Conservation (phyloP, 768 basidiomycete genomes). For the Termitomyces sp. region DNA sequence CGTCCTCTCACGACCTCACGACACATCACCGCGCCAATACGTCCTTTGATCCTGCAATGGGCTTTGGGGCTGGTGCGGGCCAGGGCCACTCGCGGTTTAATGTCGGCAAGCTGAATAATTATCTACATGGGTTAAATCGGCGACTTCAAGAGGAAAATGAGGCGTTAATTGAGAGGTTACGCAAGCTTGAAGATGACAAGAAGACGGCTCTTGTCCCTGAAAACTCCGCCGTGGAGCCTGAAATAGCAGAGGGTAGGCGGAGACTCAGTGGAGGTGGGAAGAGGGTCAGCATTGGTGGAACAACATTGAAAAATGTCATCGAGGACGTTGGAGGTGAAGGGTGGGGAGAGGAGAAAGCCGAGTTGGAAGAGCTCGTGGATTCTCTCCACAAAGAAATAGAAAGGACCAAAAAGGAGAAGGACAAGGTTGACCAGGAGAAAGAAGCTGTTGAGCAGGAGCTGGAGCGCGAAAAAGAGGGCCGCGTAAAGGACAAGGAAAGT, state of each 20-base stretch:
- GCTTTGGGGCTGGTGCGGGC: constrained; percentile 58
- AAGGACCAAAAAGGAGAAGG: constrained; percentile 39
- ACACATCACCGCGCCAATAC: constrained; percentile 77
- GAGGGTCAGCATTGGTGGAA: constrained; percentile 48
- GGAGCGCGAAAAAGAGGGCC: constrained; percentile 48
- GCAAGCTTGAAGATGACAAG: constrained; percentile 47
- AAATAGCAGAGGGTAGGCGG: constrained; percentile 19
- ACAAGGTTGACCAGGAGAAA: constrained; percentile 38
- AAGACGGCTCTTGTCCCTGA: constrained; percentile 20
- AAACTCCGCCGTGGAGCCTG: constrained; percentile 19
- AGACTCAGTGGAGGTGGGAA: constrained; percentile 34
- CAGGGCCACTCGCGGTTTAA: constrained; percentile 77
- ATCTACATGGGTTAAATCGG: constrained; percentile 80
- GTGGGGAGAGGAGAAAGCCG: constrained; percentile 69
- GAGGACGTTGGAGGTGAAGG: constrained; percentile 61
- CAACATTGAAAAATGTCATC: constrained; percentile 50
- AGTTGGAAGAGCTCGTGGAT: constrained; percentile 46
- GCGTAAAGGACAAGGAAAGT: constrained; percentile 60
- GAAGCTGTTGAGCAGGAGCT: constrained; percentile 40
- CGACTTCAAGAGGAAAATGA: constrained; percentile 85
- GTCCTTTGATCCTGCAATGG: constrained; percentile 82
- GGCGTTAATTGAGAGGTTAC: constrained; percentile 47
- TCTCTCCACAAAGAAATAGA: constrained; percentile 43
- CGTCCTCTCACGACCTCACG: constrained; percentile 86
- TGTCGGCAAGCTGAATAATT: constrained; percentile 78